A percentile compares a stretch with the other conserved stretches of the same genome.
Conservation (phyloP, 495 filamentous ascomycete species). For the Poronia punctata region DNA sequence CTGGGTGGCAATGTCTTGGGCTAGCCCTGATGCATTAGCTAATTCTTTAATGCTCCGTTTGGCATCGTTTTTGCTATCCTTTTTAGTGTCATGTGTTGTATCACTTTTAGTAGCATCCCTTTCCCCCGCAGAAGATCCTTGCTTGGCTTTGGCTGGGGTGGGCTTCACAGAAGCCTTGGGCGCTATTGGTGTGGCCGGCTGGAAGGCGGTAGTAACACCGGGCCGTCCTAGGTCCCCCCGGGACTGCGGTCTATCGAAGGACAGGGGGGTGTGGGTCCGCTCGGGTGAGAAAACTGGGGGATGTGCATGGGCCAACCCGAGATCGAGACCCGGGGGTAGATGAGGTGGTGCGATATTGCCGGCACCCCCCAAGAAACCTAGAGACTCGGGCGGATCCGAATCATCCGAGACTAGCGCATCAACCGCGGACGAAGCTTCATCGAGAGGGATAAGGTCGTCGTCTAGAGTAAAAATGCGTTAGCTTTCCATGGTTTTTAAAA, state of each 20-base stretch:
- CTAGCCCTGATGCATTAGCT: constrained; percentile 37
- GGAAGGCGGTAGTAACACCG: constrained; percentile 12
- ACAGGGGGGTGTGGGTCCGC: constrained; percentile 13
- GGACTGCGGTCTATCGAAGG: constrained; percentile 9
- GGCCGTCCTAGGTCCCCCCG: background rate
- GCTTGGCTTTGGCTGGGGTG: constrained; percentile 18
- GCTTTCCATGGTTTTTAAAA: constrained; percentile 21
- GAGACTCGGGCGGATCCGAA: constrained; percentile 25
- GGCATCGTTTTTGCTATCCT: constrained; percentile 25
- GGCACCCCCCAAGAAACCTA: constrained; percentile 40
- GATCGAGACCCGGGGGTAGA: constrained; percentile 59
- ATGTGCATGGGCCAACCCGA: constrained; percentile 50
- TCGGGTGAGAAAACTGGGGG: constrained; percentile 24
- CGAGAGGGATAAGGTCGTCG: constrained; percentile 42
- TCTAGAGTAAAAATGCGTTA: constrained; percentile 36
- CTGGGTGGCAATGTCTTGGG: constrained; percentile 42
- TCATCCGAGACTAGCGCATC: constrained; percentile 53
- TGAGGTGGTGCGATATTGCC: constrained; percentile 44
- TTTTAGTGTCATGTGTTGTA: constrained; percentile 6
- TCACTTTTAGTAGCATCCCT: no score
- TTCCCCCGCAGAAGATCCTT: constrained; percentile 11
- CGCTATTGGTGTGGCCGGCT: constrained; percentile 21
- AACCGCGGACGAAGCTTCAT: constrained; percentile 47
- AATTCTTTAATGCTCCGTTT: constrained; percentile 42
- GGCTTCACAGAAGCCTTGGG: constrained; percentile 3